Evolutionary conservation across 257 asterid genomes (phyloP), one percentile per base, ranked within the genome.

Genomic region (Solanum corneliomulleri): DNA sequence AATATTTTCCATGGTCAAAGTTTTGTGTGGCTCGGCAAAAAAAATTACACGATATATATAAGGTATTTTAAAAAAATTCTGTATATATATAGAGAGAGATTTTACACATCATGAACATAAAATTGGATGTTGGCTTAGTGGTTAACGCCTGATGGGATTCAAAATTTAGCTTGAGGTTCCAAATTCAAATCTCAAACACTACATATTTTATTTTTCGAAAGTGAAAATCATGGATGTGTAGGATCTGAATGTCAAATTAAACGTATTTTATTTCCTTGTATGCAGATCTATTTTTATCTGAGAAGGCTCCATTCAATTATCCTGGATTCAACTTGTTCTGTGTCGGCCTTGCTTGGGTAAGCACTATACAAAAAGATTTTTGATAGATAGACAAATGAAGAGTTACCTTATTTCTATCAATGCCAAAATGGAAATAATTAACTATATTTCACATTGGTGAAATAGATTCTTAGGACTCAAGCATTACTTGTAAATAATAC

Each of bases 311-410:
- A 7, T 82, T 89, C 44, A 33, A 85, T 80, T 87, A 76, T 80
- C 87, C 86, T 20, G 88, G 89, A 12, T 89, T 89, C 86, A 87
- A 87, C 84, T 84, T 85, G 76, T 62, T 87, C 37, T 89, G 91
- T 58, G 87, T 87, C 41, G 89, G 88, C 66, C 74, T 89, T 72
- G 81, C 91, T 49, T 89, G 88, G 88, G 91, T 89, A 84, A 87
- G 88, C 41, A 85, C 45, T 6, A 45, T 16, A 29, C 41, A 13
- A 70, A 70, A 52, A 25, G 64, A 78, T 27, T 45, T 71, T 14
- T 78, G 11, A 45, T 45, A 9, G 41, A 0, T 9, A 45, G 16
- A 15, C 66, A 77, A 56, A 42, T 25, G 0, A 76, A 77, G 21
- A 14, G 23, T 16, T 52, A 2, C 10, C 23, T 52, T 52, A 52